These are phyloP conservation scores for Mycena capillaripes DNA, from an alignment of 768 basidiomycete genomes.

Conservation along the genomic window DNA sequence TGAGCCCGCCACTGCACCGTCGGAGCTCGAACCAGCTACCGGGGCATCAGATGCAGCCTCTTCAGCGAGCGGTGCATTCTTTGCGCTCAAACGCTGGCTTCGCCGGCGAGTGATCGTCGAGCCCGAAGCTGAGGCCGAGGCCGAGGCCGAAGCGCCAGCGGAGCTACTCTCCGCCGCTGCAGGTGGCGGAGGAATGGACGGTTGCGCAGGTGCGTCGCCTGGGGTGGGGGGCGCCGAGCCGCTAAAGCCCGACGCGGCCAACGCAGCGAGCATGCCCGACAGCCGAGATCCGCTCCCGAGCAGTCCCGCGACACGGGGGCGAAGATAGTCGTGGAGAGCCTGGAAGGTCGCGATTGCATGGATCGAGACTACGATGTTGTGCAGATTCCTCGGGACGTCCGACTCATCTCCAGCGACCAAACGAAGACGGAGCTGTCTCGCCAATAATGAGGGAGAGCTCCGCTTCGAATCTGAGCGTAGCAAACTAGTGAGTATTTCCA, in stretches of 20 bases:
- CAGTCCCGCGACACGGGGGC: conserved; percentile 87
- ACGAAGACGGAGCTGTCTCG: conserved; percentile 90
- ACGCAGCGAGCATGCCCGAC: conserved; percentile 92
- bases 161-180: conserved; percentile 46
- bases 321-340: conserved; percentile 95
- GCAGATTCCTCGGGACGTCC: conserved; percentile 87
- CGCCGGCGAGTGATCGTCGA: conserved; percentile 73
- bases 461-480: conserved; percentile 82
- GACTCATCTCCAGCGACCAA: conserved; percentile 91
- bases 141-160: conserved; percentile 48
- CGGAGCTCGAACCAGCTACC: conserved; percentile 35
- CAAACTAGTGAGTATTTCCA: conserved; percentile 7
- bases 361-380: conserved; percentile 96
- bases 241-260: conserved; percentile 82
- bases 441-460: conserved; percentile 91
- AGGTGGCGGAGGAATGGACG: conserved; percentile 46
- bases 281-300: conserved; percentile 75
- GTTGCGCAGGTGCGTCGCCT: conserved; percentile 48
- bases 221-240: conserved; percentile 60
- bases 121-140: conserved; percentile 44
- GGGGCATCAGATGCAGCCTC: conserved; percentile 42
- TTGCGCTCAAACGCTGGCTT: conserved; percentile 87
- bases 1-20: conserved; percentile 39
- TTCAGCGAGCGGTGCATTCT: conserved; percentile 55
- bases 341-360: conserved; percentile 99